A percentile compares a stretch with the other conserved stretches of the same genome.
phyloP scores from a whole-genome alignment of 192 early-diverging fungal genomes.

The Rhizophagus prolifer region DNA sequence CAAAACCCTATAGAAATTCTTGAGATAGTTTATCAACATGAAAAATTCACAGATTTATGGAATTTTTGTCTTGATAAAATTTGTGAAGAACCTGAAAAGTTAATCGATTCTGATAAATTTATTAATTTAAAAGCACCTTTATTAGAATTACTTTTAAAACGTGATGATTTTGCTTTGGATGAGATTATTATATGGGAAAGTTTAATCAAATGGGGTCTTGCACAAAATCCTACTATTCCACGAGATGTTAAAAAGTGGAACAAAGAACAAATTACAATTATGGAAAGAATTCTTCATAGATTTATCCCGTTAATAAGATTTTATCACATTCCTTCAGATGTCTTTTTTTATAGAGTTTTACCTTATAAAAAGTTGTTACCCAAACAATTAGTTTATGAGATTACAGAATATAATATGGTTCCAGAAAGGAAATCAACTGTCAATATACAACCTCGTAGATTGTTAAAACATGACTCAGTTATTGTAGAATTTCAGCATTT shows the following conservation, averaged over 20 bases:
- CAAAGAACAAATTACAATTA: neutral
- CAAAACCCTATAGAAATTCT: neutral
- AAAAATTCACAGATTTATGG: neutral
- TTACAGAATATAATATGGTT: neutral
- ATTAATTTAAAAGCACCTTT: neutral
- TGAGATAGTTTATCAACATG: neutral
- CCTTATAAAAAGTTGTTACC: neutral
- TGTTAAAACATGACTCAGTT: neutral
- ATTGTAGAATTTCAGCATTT: neutral
- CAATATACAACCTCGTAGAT: neutral
- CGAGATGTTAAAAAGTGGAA: neutral
- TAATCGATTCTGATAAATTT: neutral
- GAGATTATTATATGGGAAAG: neutral
- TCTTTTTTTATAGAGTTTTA: neutral
- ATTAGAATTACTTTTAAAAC: no score
- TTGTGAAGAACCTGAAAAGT: neutral
- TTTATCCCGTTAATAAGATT: no score
- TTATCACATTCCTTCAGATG: neutral
- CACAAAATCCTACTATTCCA: neutral
- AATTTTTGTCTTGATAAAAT: neutral
- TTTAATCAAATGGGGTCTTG: constrained; percentile 2
- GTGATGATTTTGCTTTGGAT: neutral
- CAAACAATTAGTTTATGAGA: neutral
- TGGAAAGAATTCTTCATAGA: no score
- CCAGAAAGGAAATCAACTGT: neutral